Conservation (phyloP, 2,329 filamentous ascomycete species). For the Apiospora phragmitis region DNA sequence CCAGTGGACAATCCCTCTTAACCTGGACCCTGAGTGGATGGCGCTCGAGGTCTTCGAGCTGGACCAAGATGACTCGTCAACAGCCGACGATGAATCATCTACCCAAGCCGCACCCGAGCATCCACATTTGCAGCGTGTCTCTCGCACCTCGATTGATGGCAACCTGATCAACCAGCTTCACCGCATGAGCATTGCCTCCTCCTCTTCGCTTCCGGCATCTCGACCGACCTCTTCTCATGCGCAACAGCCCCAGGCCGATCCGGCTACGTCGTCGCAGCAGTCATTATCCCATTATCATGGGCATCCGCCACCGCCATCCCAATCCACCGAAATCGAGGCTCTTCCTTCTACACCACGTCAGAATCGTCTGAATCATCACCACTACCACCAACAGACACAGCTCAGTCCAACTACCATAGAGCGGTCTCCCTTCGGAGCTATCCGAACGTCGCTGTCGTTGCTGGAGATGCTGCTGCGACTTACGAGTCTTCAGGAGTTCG, state of each 20-base stretch:
- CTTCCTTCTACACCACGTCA: conserved; percentile 24
- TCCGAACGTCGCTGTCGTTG: conserved; percentile 65
- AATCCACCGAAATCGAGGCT: conserved; percentile 18
- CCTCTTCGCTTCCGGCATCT: background rate
- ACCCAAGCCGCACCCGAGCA: conserved; percentile 16
- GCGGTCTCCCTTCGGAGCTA: conserved; percentile 51
- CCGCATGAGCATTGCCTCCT: conserved; percentile 45
- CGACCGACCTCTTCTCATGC: conserved; percentile 24
- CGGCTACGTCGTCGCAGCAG: background rate
- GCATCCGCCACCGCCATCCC: background rate
- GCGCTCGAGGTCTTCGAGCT: conserved; percentile 83
- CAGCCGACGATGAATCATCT: conserved; percentile 21
- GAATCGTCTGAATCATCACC: background rate
- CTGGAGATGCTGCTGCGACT: conserved; percentile 88
- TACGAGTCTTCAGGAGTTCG: conserved; percentile 85
- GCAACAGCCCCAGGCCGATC: background rate
- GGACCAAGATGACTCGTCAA: conserved; percentile 40
- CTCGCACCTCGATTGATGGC: conserved; percentile 25
- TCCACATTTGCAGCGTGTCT: conserved; percentile 17
- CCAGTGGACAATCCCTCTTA: conserved; percentile 65
- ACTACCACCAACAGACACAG: conserved; percentile 12
- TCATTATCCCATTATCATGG: conserved; percentile 7
- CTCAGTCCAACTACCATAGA: conserved; percentile 33
- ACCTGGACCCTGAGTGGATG: conserved; percentile 87
- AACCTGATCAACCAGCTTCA: conserved; percentile 33